phyloP scores from a whole-genome alignment of 2,329 filamentous ascomycete genomes.

The Botrytis cinerea region DNA sequence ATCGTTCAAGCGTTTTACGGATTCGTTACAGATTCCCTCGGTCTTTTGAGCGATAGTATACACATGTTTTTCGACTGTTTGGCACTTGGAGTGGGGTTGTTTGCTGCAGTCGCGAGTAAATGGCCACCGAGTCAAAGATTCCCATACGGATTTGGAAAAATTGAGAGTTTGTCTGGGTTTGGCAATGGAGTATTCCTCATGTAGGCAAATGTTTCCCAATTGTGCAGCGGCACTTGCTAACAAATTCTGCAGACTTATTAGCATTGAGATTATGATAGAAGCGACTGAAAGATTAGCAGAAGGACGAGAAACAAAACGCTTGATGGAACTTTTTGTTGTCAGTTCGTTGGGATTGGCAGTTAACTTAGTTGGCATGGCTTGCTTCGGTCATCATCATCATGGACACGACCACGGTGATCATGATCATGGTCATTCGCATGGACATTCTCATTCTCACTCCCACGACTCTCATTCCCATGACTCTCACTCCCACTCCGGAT shows the following conservation, averaged over 20 bases:
- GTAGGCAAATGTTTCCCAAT: constrained; percentile 49
- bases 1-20: constrained; percentile 91
- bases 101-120: constrained; percentile 92
- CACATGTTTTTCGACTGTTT: constrained; percentile 99
- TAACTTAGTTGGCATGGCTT: constrained; percentile 80
- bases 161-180: constrained; percentile 94
- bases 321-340: constrained; percentile 85
- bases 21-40: constrained; percentile 87
- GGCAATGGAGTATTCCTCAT: constrained; percentile 95
- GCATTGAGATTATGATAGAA: constrained; percentile 93
- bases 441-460: constrained; percentile 40
- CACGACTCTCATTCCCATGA: constrained; percentile 40
- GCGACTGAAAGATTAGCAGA: constrained; percentile 85
- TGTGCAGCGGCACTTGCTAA: constrained; percentile 25
- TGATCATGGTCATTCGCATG: constrained; percentile 42
- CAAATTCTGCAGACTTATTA: constrained; percentile 69
- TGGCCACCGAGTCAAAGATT: constrained; percentile 89
- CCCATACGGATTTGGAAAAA: constrained; percentile 94
- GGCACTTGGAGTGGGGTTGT: constrained; percentile 83
- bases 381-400: constrained; percentile 45
- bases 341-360: constrained; percentile 84
- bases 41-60: constrained; percentile 94
- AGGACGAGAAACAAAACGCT: constrained; percentile 77
- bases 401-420: constrained; percentile 47
- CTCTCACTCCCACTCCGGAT: neutral